Evolutionary conservation across 495 filamentous ascomycete genomes (phyloP).

Genomic region (Pseudoneurospora amorphoporcata): DNA sequence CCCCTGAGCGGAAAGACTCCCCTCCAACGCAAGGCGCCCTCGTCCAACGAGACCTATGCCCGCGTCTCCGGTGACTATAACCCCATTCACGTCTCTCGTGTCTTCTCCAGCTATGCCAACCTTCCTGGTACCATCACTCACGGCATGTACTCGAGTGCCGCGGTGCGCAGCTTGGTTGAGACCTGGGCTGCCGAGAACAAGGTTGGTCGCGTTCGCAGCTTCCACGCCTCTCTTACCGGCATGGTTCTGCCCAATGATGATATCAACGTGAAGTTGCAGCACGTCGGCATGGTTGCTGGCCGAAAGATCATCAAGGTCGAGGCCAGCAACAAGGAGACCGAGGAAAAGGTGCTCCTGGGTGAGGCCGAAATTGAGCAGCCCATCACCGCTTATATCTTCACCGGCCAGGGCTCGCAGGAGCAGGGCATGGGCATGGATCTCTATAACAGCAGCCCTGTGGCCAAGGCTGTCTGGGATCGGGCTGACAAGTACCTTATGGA

Average conservation of each 20-base stretch:
- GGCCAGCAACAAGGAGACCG: slow-evolving; percentile 82
- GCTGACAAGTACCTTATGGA: slow-evolving; percentile 97
- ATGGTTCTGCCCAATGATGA: slow-evolving; percentile 98
- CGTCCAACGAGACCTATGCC: slow-evolving; percentile 95
- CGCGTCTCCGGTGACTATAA: slow-evolving; percentile 97
- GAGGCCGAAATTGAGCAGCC: slow-evolving; percentile 98
- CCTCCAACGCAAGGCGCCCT: slow-evolving; percentile 77
- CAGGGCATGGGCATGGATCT: slow-evolving; percentile 99
- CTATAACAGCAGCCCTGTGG: slow-evolving; percentile 83
- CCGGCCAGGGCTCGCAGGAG: slow-evolving; percentile 94
- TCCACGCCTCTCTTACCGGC: slow-evolving; percentile 86
- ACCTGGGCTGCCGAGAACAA: slow-evolving; percentile 99
- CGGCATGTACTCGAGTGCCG: slow-evolving; percentile 98
- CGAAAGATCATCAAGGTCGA: slow-evolving; percentile 99
- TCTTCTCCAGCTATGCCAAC: slow-evolving; percentile 91
- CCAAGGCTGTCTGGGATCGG: slow-evolving; percentile 95
- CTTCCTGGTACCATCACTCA: slow-evolving; percentile 95
- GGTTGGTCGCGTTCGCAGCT: slow-evolving; percentile 91
- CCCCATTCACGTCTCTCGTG: slow-evolving; percentile 94
- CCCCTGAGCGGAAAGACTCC: slow-evolving; percentile 88
- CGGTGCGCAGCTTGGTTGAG: slow-evolving; percentile 95
- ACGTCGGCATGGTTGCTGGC: slow-evolving; percentile 94
- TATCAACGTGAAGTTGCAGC: slow-evolving; percentile 85
- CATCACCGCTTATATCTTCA: slow-evolving; percentile 96
- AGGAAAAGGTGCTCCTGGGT: slow-evolving; percentile 88